Evolutionary conservation across 139 green algal genomes (phyloP).

Genomic region (Volvox africanus): DNA sequence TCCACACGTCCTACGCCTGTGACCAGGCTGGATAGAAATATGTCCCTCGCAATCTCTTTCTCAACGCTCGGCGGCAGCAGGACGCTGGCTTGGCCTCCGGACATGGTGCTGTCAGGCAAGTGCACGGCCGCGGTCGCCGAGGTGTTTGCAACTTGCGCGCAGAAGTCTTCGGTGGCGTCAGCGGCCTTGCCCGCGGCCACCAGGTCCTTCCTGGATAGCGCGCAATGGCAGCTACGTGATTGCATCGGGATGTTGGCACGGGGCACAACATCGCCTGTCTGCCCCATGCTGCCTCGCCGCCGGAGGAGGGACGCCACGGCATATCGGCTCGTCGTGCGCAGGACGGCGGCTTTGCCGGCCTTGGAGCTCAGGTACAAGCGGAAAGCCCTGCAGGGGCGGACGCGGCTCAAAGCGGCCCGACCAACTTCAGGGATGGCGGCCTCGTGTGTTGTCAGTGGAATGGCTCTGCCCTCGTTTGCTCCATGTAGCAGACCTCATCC

Average conservation of each 20-base stretch:
- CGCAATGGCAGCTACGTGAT: no score
- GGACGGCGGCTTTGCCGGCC: constrained; percentile 64
- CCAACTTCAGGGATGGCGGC: background rate
- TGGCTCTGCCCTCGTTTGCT: no score
- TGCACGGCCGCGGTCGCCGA: background rate
- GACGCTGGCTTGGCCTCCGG: constrained; percentile 20
- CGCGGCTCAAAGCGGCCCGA: background rate
- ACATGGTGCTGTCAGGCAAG: background rate
- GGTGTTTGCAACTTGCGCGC: no score
- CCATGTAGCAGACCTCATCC: no score
- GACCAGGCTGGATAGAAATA: constrained; percentile 38
- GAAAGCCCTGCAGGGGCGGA: constrained; percentile 64
- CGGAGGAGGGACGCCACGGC: constrained; percentile 23
- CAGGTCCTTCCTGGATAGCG: no score
- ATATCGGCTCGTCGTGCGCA: constrained; percentile 61
- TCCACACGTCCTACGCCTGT: background rate
- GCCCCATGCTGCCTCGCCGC: background rate
- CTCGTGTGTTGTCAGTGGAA: no score
- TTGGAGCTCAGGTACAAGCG: constrained; percentile 76
- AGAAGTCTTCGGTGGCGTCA: background rate
- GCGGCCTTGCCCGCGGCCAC: no score
- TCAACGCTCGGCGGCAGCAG: background rate
- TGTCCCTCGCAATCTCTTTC: background rate
- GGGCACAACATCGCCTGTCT: background rate
- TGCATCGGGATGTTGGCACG: no score